phyloP scores from a whole-genome alignment of 1,284 basidiomycete genomes.

The Melampsora larici-populina region DNA sequence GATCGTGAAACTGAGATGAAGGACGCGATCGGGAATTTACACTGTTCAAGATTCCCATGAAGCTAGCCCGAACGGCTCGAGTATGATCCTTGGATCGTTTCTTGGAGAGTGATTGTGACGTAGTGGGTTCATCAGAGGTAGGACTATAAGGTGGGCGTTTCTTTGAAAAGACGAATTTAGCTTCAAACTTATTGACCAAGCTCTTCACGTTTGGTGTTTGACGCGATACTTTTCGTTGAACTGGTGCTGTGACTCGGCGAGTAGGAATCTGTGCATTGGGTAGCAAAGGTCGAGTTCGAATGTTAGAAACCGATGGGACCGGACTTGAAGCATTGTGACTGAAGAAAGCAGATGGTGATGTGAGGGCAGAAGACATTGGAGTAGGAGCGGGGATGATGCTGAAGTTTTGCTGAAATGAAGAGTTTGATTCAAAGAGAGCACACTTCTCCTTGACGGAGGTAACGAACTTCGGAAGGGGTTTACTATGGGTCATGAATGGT shows the following conservation, averaged over 20 bases:
- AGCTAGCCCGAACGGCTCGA: not conserved
- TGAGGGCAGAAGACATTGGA: too few relatives aligned
- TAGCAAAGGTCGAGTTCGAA: not conserved
- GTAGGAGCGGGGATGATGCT: too few relatives aligned
- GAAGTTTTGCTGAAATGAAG: too few relatives aligned
- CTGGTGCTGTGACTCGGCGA: not conserved
- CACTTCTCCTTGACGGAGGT: too few relatives aligned
- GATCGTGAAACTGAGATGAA: not conserved
- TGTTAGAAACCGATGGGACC: not conserved
- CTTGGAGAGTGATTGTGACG: not conserved
- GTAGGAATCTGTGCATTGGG: not conserved
- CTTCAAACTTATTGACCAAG: slow-evolving; percentile 5
- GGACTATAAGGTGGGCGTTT: not conserved
- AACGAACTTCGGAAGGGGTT: too few relatives aligned
- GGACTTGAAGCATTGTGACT: not conserved
- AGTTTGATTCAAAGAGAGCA: too few relatives aligned
- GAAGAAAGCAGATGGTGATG: not conserved
- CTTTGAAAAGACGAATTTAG: not conserved
- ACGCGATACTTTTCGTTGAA: not conserved
- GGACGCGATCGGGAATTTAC: not conserved
- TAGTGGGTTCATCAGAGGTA: not conserved
- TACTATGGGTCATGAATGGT: too few relatives aligned
- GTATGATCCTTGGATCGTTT: not conserved
- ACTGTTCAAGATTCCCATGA: not conserved
- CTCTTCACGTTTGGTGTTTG: not conserved